phyloP scores from a whole-genome alignment of 2,329 filamentous ascomycete species.

The Eutypella sp. region DNA sequence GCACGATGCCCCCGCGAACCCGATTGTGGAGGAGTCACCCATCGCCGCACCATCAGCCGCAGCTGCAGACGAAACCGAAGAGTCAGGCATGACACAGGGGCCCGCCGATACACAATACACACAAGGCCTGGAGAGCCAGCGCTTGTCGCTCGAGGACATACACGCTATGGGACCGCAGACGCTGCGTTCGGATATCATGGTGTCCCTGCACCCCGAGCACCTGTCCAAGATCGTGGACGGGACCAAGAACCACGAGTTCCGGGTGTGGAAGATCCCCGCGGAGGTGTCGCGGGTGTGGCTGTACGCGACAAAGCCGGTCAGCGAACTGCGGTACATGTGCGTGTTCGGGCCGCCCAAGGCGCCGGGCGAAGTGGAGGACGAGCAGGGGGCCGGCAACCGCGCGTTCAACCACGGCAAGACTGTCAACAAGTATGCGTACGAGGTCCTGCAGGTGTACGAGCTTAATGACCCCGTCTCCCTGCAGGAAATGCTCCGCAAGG shows the following conservation, averaged over 20 bases:
- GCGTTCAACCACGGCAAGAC: slow-evolving; percentile 42
- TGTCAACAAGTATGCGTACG: slow-evolving; percentile 44
- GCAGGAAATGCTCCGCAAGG: slow-evolving; percentile 47
- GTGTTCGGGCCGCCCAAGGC: slow-evolving; percentile 41
- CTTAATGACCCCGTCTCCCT: slow-evolving; percentile 55
- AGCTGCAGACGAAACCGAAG: slow-evolving; percentile 6
- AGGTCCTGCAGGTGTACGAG: slow-evolving; percentile 54
- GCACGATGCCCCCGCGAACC: neutral
- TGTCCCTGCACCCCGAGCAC: slow-evolving; percentile 53
- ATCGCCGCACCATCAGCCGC: slow-evolving; percentile 7
- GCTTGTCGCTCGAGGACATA: slow-evolving; percentile 24
- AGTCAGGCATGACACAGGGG: slow-evolving; percentile 11
- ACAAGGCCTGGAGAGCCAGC: slow-evolving; percentile 27
- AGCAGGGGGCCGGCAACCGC: slow-evolving; percentile 43
- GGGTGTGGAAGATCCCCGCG: slow-evolving; percentile 50
- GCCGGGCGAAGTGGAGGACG: slow-evolving; percentile 42
- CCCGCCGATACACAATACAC: slow-evolving; percentile 15
- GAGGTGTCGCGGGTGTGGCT: slow-evolving; percentile 59
- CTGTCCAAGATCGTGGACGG: slow-evolving; percentile 46
- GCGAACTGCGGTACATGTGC: slow-evolving; percentile 56
- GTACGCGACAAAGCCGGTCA: slow-evolving; percentile 43
- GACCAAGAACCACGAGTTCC: slow-evolving; percentile 49
- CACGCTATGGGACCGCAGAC: slow-evolving; percentile 34
- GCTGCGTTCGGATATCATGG: slow-evolving; percentile 36
- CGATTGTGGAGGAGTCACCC: slow-evolving; percentile 9